Conservation (phyloP, 2,329 filamentous ascomycete genomes). For the Cucurbitaria berberidis region DNA sequence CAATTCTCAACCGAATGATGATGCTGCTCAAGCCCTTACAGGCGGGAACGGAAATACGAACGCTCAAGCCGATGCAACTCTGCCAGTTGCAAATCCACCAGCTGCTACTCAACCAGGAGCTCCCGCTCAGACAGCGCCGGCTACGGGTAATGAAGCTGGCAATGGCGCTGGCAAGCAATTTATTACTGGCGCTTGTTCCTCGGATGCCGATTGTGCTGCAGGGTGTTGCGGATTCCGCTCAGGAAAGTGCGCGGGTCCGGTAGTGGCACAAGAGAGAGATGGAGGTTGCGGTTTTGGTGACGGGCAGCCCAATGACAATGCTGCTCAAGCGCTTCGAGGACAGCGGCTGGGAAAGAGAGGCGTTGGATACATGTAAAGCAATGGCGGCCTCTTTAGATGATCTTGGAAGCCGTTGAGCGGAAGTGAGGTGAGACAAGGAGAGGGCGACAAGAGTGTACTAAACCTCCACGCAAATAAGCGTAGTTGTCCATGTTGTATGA, state of each 20-base stretch:
- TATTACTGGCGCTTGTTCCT: slow-evolving; percentile 48
- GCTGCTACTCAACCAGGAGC: no score
- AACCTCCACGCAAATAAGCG: no score
- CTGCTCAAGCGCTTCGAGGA: slow-evolving; percentile 34
- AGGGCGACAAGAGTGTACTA: no score
- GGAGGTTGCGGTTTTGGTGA: slow-evolving; percentile 48
- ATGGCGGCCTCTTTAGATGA: no score
- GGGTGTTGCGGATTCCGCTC: slow-evolving; percentile 47
- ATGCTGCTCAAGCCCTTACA: slow-evolving; percentile 22
- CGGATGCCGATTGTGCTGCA: slow-evolving; percentile 49
- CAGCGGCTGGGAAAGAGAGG: slow-evolving; percentile 28
- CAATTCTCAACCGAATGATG: slow-evolving; percentile 29
- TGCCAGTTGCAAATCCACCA: background rate
- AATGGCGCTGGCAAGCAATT: slow-evolving; percentile 43
- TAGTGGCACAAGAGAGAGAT: slow-evolving; percentile 45
- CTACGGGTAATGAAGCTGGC: slow-evolving; percentile 3
- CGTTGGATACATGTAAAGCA: slow-evolving; percentile 25
- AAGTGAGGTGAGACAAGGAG: no score
- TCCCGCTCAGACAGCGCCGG: background rate
- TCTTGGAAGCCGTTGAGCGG: no score
- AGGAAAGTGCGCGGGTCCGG: slow-evolving; percentile 40
- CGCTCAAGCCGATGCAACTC: slow-evolving; percentile 5
- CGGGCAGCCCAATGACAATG: slow-evolving; percentile 42
- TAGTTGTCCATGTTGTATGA: no score
- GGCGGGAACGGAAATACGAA: slow-evolving; percentile 12